Percentiles rank a stretch among this genome's conserved stretches.
phyloP scores from a whole-genome alignment of 192 early-diverging fungal species.

The Obelidium mucronatum region DNA sequence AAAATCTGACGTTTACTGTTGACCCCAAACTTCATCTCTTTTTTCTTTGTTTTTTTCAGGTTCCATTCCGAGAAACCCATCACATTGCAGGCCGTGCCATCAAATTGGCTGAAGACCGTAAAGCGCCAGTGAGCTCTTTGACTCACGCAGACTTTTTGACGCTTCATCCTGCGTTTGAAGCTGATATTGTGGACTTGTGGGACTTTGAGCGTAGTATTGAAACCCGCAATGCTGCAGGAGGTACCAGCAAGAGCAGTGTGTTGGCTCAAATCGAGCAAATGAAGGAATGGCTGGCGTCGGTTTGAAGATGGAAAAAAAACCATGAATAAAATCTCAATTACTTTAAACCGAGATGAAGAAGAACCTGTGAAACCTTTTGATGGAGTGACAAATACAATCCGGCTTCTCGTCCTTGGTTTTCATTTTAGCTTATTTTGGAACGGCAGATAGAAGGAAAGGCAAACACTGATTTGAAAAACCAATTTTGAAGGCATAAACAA shows the following conservation, averaged over 20 bases:
- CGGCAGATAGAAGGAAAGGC: no score
- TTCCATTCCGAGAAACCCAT: slow-evolving; percentile 99
- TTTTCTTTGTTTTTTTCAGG: no score
- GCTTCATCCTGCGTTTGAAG: slow-evolving; percentile 84
- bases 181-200: slow-evolving; percentile 85
- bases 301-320: no score
- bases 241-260: slow-evolving; percentile 84
- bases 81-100: slow-evolving; percentile 98
- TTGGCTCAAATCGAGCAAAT: slow-evolving; percentile 81
- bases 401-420: no score
- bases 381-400: no score
- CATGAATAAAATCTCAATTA: no score
- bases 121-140: slow-evolving; percentile 75
- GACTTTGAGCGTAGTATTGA: slow-evolving; percentile 93
- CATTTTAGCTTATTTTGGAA: no score
- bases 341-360: no score
- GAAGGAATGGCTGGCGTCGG: slow-evolving; percentile 52
- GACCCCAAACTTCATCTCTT: no score
- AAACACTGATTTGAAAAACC: no score
- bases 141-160: slow-evolving; percentile 81
- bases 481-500: no score
- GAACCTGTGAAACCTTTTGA: no score
- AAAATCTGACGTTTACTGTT: neutral
- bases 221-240: slow-evolving; percentile 85
- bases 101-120: slow-evolving; percentile 87